Evolutionary conservation across 441 rosid genomes (phyloP).

Genomic region (California macrophylla): DNA sequence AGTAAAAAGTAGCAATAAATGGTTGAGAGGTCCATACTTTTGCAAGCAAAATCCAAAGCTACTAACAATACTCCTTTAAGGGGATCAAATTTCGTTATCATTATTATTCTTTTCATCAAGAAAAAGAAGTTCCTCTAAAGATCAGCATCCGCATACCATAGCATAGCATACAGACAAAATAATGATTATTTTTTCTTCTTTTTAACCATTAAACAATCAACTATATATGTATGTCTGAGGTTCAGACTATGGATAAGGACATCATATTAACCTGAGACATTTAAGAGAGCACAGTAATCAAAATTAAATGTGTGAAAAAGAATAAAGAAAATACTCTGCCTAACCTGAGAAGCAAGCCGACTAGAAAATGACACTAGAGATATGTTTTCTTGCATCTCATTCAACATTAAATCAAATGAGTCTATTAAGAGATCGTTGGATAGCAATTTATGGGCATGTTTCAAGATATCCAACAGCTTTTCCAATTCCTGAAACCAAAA

Average conservation of each 20-base stretch:
- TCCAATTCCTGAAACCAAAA: constrained; percentile 73
- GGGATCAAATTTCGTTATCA: background rate
- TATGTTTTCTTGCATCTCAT: constrained; percentile 93
- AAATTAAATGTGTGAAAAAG: constrained; percentile 1
- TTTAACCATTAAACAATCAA: background rate
- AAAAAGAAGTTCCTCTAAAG: background rate
- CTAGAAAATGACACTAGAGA: constrained; percentile 96
- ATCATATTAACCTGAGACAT: background rate
- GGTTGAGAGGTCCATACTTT: constrained; percentile 3
- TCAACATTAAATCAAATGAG: constrained; percentile 74
- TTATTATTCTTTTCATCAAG: background rate
- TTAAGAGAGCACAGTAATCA: background rate
- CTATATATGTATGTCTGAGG: background rate
- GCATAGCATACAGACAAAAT: background rate
- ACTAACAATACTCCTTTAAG: background rate
- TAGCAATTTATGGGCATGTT: constrained; percentile 73
- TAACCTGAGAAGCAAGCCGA: constrained; percentile 96
- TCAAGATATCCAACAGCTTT: constrained; percentile 64
- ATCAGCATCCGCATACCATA: background rate
- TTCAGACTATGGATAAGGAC: background rate
- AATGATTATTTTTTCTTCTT: background rate
- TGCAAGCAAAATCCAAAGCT: background rate
- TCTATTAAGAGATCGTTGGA: constrained; percentile 76
- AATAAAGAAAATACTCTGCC: constrained; percentile 16
- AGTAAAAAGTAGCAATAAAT: constrained; percentile 9